Evolutionary conservation across 495 filamentous ascomycete species (phyloP).

Genomic region (Penicillium egyptiacum): DNA sequence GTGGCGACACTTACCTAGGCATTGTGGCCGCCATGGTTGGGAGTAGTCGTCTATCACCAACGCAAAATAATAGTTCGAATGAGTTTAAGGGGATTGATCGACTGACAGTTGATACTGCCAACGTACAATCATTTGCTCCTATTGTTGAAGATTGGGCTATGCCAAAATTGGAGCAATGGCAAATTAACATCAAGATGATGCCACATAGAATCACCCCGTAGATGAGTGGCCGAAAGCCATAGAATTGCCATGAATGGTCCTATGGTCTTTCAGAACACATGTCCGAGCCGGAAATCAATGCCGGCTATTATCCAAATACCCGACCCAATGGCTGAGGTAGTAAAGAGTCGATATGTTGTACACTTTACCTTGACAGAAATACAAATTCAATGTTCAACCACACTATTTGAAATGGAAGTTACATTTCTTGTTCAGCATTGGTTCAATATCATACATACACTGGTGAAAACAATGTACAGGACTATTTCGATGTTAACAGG

Average conservation of each 20-base stretch:
- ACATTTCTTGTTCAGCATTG: not conserved
- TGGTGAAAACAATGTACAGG: not conserved
- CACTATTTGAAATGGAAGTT: not conserved
- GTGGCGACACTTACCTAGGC: conserved; percentile 1
- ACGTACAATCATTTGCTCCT: not conserved
- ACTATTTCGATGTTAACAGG: not conserved
- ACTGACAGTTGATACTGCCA: not conserved
- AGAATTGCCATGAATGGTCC: not conserved
- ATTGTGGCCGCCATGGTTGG: conserved; percentile 8
- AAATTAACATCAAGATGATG: not conserved
- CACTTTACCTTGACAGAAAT: not conserved
- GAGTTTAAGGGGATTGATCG: not conserved
- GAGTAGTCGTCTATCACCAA: not conserved
- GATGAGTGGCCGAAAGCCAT: not conserved
- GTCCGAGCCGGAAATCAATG: not conserved
- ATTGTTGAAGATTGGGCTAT: not conserved
- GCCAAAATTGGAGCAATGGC: not conserved
- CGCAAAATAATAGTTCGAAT: not conserved
- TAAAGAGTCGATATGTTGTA: not conserved
- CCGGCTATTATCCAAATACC: not conserved
- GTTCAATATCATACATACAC: not conserved
- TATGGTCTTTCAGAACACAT: not conserved
- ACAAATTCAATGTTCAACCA: not conserved
- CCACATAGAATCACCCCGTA: not conserved
- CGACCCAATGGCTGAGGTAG: not conserved